Percentiles rank a stretch among this genome's conserved stretches.
Conservation (phyloP, 2,329 filamentous ascomycete genomes). For the Leptoxyphium fumago region DNA sequence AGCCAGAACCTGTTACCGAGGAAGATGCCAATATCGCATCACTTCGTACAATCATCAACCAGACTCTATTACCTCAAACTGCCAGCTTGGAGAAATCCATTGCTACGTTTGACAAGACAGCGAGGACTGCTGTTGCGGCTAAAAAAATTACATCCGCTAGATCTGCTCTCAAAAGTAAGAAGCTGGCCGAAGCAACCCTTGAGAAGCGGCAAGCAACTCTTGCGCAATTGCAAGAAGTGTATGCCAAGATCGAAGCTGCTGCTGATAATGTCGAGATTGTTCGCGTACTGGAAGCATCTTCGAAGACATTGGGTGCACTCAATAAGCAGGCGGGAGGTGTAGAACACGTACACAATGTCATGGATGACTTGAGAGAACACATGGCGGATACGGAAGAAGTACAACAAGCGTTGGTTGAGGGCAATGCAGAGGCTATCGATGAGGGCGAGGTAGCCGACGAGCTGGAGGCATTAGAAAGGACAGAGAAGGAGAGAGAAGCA, state of each 20-base stretch:
- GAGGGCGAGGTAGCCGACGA: constrained; percentile 80
- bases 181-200: constrained; percentile 61
- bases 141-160: constrained; percentile 66
- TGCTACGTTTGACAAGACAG: constrained; percentile 35
- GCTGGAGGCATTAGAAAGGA: constrained; percentile 56
- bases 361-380: constrained; percentile 60
- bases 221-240: constrained; percentile 68
- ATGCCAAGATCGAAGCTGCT: constrained; percentile 72
- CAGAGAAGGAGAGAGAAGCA: constrained; percentile 38
- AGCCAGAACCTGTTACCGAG: constrained; percentile 44
- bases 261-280: constrained; percentile 73
- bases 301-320: constrained; percentile 54
- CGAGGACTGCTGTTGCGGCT: constrained; percentile 53
- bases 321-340: constrained; percentile 65
- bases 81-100: constrained; percentile 46
- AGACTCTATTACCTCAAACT: constrained; percentile 51
- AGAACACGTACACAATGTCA: constrained; percentile 59
- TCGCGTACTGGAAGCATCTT: constrained; percentile 65
- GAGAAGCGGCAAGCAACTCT: constrained; percentile 58
- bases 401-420: constrained; percentile 57
- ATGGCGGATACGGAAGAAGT: constrained; percentile 76
- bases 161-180: constrained; percentile 68
- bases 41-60: constrained; percentile 53
- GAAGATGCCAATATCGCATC: constrained; percentile 74
- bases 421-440: constrained; percentile 40